phyloP scores from a whole-genome alignment of 495 filamentous ascomycete genomes.

The Coniosporium apollinis region DNA sequence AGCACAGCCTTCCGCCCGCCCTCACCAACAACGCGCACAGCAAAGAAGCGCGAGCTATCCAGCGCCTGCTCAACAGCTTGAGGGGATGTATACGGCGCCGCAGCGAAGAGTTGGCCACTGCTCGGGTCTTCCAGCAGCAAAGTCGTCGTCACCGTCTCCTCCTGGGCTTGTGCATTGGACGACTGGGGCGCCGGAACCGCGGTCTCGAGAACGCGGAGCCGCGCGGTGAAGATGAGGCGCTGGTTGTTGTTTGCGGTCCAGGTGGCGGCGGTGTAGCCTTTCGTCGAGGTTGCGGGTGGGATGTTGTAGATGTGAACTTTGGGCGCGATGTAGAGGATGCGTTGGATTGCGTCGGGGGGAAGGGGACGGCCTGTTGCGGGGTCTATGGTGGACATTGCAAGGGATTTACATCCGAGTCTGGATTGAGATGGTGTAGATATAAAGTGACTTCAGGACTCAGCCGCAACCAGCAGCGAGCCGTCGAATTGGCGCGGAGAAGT shows the following conservation, averaged over 20 bases:
- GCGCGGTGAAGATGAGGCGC: slow-evolving; percentile 65
- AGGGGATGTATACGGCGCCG: slow-evolving; percentile 47
- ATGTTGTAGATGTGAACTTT: slow-evolving; percentile 67
- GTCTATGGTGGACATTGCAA: slow-evolving; percentile 25
- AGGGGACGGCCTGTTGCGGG: slow-evolving; percentile 40
- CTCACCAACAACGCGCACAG: slow-evolving; percentile 54
- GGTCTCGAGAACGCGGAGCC: slow-evolving; percentile 64
- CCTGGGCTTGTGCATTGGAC: too few relatives aligned
- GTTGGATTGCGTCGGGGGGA: slow-evolving; percentile 52
- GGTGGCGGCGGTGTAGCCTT: slow-evolving; percentile 52
- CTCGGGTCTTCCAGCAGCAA: slow-evolving; percentile 57
- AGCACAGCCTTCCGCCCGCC: slow-evolving; percentile 52
- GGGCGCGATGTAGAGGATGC: slow-evolving; percentile 53
- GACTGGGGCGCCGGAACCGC: slow-evolving; percentile 28
- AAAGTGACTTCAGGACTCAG: too few relatives aligned
- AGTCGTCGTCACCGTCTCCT: slow-evolving; percentile 46
- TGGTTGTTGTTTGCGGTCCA: slow-evolving; percentile 57
- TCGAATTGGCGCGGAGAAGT: too few relatives aligned
- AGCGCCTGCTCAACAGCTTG: slow-evolving; percentile 50
- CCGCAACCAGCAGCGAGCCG: too few relatives aligned
- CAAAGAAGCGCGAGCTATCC: slow-evolving; percentile 67
- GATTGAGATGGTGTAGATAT: too few relatives aligned
- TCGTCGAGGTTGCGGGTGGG: slow-evolving; percentile 50
- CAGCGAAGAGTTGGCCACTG: slow-evolving; percentile 60
- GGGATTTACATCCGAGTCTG: too few relatives aligned